Percentiles rank a stretch among this genome's conserved stretches.
Evolutionary conservation across 2,329 filamentous ascomycete genomes (phyloP).

Genomic region (Dryadomyces quercus-mongolicae): DNA sequence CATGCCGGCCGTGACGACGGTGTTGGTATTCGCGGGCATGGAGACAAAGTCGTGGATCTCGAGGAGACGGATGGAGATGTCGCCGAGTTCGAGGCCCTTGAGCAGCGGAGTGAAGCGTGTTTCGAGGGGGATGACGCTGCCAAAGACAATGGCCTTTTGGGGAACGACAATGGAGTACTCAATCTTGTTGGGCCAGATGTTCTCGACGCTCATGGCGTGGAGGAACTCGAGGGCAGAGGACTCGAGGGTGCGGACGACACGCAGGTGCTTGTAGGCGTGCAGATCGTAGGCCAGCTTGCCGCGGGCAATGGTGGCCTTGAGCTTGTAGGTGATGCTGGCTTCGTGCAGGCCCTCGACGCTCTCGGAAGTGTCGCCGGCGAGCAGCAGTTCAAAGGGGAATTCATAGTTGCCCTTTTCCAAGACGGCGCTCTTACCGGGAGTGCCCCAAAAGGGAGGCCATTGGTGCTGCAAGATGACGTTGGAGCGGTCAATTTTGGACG

Average conservation of each 20-base stretch:
- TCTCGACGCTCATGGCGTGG: slow-evolving; percentile 90
- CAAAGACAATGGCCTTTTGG: slow-evolving; percentile 88
- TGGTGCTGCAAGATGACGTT: slow-evolving; percentile 53
- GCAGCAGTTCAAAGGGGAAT: slow-evolving; percentile 64
- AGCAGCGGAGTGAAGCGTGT: slow-evolving; percentile 80
- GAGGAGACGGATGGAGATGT: slow-evolving; percentile 66
- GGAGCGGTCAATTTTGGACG: slow-evolving; percentile 46
- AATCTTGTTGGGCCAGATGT: slow-evolving; percentile 95
- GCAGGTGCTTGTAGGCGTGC: slow-evolving; percentile 64
- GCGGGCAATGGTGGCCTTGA: slow-evolving; percentile 80
- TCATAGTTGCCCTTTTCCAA: slow-evolving; percentile 69
- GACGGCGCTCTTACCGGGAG: slow-evolving; percentile 41
- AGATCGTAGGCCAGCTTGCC: slow-evolving; percentile 85
- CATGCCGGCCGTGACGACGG: slow-evolving; percentile 30
- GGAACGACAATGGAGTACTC: slow-evolving; percentile 91
- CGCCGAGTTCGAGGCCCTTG: slow-evolving; percentile 79
- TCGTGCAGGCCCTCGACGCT: slow-evolving; percentile 83
- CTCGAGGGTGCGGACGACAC: slow-evolving; percentile 67
- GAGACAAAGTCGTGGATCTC: slow-evolving; percentile 54
- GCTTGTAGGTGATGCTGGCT: slow-evolving; percentile 76
- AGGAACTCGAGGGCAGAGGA: slow-evolving; percentile 64
- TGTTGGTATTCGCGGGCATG: slow-evolving; percentile 29
- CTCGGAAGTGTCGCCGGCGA: slow-evolving; percentile 66
- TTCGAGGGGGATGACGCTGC: slow-evolving; percentile 71
- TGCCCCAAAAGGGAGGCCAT: slow-evolving; percentile 54